A percentile compares a stretch with the other conserved stretches of the same genome.
These are phyloP conservation scores for Erysimum cheiranthoides DNA, from an alignment of 345 rosid species.

Conservation along the genomic window DNA sequence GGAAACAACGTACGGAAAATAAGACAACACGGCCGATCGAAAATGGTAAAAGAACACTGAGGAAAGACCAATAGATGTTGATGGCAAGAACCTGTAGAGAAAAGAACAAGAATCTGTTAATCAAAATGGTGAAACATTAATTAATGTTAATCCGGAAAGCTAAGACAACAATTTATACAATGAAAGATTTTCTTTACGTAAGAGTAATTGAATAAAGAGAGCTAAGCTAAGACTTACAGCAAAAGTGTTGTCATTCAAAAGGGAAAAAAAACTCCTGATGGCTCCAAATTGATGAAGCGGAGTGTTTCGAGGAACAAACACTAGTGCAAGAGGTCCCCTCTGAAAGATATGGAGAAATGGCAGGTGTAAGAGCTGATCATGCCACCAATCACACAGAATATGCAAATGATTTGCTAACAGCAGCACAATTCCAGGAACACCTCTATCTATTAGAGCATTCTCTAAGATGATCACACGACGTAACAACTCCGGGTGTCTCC, in stretches of 20 bases:
- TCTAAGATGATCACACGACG: neutral
- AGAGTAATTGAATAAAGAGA: neutral
- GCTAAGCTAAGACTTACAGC: neutral
- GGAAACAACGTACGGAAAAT: neutral
- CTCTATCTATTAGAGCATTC: neutral
- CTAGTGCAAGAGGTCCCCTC: conserved; percentile 8
- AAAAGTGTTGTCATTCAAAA: conserved; percentile 30
- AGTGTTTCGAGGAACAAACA: conserved; percentile 15
- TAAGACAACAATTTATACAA: neutral
- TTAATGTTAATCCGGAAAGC: neutral
- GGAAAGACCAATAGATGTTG: conserved; percentile 18
- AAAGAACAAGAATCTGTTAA: neutral
- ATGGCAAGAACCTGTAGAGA: conserved; percentile 34
- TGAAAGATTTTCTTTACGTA: neutral
- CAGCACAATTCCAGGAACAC: neutral
- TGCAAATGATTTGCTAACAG: neutral
- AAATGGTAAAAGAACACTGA: conserved; percentile 22
- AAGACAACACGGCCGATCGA: conserved; percentile 23
- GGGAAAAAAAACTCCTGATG: conserved; percentile 25
- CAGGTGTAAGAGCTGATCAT: conserved; percentile 28
- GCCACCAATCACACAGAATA: conserved; percentile 31
- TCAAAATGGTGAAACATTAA: conserved; percentile 11
- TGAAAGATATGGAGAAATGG: conserved; percentile 4
- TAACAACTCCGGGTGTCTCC: conserved; percentile 10
- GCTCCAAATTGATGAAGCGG: conserved; percentile 22